Conservation (phyloP, 108 stramenopile genomes). For the Hondaea fermentalgiana region DNA sequence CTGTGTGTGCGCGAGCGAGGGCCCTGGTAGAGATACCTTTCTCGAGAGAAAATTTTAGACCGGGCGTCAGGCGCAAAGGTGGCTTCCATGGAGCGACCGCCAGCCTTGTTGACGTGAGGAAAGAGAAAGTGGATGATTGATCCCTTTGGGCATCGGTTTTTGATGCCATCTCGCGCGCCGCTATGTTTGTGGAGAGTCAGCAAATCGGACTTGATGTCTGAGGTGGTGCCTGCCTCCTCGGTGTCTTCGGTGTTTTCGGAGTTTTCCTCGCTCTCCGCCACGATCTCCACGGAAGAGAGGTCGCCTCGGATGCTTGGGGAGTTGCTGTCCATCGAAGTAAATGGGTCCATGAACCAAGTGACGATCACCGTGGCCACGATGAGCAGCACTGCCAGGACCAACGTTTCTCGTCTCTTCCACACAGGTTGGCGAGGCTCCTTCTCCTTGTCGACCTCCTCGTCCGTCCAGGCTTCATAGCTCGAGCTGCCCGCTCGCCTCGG, state of each 20-base stretch:
- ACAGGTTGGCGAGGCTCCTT: background rate
- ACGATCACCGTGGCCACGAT: background rate
- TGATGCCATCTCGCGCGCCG: background rate
- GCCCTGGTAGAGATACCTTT: background rate
- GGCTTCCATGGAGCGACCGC: background rate
- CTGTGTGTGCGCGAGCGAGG: background rate
- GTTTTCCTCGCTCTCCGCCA: background rate
- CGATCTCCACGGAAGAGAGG: background rate
- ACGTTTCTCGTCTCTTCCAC: background rate
- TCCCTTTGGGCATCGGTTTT: background rate
- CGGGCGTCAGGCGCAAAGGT: background rate
- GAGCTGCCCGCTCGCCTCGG: background rate
- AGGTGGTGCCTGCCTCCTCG: background rate
- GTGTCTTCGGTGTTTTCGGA: background rate
- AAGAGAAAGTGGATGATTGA: background rate
- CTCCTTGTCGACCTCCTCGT: background rate
- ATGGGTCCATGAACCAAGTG: background rate
- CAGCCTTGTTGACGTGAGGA: slow-evolving; percentile 1
- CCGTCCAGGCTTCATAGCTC: background rate
- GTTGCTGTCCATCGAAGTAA: background rate
- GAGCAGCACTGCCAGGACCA: background rate
- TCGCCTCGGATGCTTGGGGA: background rate
- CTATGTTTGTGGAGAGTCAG: background rate
- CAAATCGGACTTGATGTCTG: background rate
- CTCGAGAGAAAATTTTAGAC: background rate